Conservation (phyloP, 768 basidiomycete genomes). For the Podaxis sp. region DNA sequence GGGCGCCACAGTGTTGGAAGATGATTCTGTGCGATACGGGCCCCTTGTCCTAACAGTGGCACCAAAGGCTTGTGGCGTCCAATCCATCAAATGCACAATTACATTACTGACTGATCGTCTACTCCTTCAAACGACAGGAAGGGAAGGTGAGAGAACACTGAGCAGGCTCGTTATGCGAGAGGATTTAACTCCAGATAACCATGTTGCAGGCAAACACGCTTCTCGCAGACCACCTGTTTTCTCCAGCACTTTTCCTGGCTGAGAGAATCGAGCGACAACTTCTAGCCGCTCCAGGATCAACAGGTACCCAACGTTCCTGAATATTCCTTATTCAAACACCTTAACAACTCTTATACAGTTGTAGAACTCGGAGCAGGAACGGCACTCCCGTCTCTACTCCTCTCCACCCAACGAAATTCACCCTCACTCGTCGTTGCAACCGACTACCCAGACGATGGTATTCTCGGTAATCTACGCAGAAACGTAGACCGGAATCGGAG, state of each 20-base stretch:
- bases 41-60: slow-evolving; percentile 54
- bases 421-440: slow-evolving; percentile 60
- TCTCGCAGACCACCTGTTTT: slow-evolving; percentile 74
- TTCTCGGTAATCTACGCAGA: slow-evolving; percentile 52
- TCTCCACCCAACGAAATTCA: slow-evolving; percentile 41
- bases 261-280: slow-evolving; percentile 61
- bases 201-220: slow-evolving; percentile 60
- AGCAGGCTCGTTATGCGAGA: not conserved
- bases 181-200: not conserved
- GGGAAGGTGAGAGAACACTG: slow-evolving; percentile 3
- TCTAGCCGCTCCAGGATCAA: slow-evolving; percentile 39
- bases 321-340: not conserved
- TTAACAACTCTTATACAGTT: slow-evolving; percentile 33
- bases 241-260: slow-evolving; percentile 63
- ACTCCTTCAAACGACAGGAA: slow-evolving; percentile 9
- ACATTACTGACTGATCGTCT: slow-evolving; percentile 45
- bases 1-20: slow-evolving; percentile 40
- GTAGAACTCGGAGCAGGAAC: slow-evolving; percentile 74
- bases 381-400: slow-evolving; percentile 64
- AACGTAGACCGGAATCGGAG: slow-evolving; percentile 55
- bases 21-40: slow-evolving; percentile 50
- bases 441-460: slow-evolving; percentile 67
- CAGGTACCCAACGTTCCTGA: slow-evolving; percentile 32
- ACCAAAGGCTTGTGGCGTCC: slow-evolving; percentile 46
- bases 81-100: slow-evolving; percentile 28